Conservation (phyloP, 805 yeast genomes). For the Scheffersomyces coipomensis region DNA sequence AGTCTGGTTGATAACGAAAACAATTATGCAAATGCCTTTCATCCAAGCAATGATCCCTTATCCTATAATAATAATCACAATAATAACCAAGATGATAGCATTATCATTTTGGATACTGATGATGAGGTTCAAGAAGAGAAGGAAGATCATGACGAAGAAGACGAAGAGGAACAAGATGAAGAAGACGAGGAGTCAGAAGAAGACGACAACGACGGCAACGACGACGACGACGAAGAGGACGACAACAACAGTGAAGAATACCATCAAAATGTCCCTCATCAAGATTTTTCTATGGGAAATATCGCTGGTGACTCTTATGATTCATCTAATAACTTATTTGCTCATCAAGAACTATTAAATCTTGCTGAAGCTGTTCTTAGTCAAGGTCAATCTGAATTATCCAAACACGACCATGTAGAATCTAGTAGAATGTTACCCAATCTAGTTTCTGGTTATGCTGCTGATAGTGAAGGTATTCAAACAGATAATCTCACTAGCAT, state of each 20-base stretch:
- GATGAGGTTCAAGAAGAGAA: slow-evolving; percentile 7
- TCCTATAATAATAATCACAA: neutral
- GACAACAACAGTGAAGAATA: slow-evolving; percentile 12
- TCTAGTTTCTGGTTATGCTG: slow-evolving; percentile 26
- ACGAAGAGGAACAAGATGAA: slow-evolving; percentile 5
- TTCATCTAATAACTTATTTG: slow-evolving; percentile 5
- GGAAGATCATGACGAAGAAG: slow-evolving; percentile 1
- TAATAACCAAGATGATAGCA: neutral
- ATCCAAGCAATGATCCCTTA: neutral
- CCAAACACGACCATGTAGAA: neutral
- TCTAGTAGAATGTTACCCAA: slow-evolving; percentile 6
- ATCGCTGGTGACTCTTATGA: neutral
- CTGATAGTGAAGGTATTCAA: slow-evolving; percentile 17
- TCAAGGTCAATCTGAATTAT: too few relatives aligned
- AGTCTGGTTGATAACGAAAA: neutral
- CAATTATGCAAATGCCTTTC: neutral
- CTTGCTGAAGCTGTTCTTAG: slow-evolving; percentile 15
- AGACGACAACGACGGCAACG: slow-evolving; percentile 5
- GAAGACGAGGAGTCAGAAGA: slow-evolving; percentile 3
- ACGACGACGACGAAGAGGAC: slow-evolving; percentile 8
- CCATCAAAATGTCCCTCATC: slow-evolving; percentile 39
- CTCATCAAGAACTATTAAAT: slow-evolving; percentile 7
- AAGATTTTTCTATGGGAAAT: too few relatives aligned
- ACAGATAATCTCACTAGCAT: slow-evolving; percentile 15
- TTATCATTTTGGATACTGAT: slow-evolving; percentile 1